Evolutionary conservation across 83 land plant genomes (phyloP), one percentile per base, ranked within the genome.

Genomic region (Picea mariana): DNA sequence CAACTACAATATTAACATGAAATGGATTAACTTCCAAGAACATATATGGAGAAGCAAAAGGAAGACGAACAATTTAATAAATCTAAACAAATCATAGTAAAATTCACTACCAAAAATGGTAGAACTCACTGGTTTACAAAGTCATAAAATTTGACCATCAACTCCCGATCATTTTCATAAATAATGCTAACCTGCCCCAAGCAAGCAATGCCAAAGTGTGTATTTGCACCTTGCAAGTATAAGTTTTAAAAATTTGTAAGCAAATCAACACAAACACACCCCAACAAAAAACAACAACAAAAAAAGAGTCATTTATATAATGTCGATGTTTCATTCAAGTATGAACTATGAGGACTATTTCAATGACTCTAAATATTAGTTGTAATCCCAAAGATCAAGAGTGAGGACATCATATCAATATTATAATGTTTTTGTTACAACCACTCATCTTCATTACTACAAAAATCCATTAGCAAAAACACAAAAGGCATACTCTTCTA

Each of bases 131-230:
- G 88, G 73, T 95, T 89, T 80, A 96, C 90, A 80, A 94, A 96
- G 15, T 78, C 81, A 82, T 96, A 96, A 79, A 94, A 96, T 21
- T 84, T 88, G 61, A 94, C 84, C 97, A 96, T 90, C 80, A 96
- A 79, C 9, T 94, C 95, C 60, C 87, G 91, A 73, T 96, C 99
- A 85, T 90, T 89, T 78, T 90, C 93, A 86, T 90, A 96, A 67
- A 86, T 76, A 80, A 88, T 84, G 85, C 90, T 94, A 66, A 96
- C 91, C 79, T 94, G 92, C 68, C 95, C 97, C 86, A 96, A 80
- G 86, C 93, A 92, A 76, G 95, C 87, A 69, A 96, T 87, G n/a
- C 99, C 99, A 91, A 94, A 91, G 31, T 91, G 88, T 38, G 99
- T 91, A 81, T 94, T 97, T 96, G 93, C 75, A 86, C 62, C 23